Percentiles rank a stretch among this genome's conserved stretches.
Evolutionary conservation across 208 protist genomes (phyloP).

Genomic region (Trypanosoma congolense): DNA sequence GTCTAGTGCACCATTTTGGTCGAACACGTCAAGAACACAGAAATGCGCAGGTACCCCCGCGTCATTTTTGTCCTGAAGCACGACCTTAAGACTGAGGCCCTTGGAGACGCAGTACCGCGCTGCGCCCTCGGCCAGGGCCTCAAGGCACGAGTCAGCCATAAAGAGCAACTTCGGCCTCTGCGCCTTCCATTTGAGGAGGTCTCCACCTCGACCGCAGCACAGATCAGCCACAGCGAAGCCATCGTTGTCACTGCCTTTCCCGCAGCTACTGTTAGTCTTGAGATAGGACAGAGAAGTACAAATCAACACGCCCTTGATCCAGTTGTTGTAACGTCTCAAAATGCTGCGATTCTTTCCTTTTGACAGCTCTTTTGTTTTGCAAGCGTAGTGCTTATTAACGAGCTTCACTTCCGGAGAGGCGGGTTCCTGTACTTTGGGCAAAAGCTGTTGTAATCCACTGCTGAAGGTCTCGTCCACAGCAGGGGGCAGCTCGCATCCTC

Average conservation of each 20-base stretch:
- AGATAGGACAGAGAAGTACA: constrained; percentile 14
- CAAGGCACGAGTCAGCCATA: constrained; percentile 62
- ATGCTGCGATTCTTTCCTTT: constrained; percentile 32
- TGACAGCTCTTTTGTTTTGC: constrained; percentile 37
- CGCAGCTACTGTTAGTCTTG: neutral
- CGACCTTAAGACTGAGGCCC: constrained; percentile 57
- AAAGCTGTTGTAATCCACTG: constrained; percentile 13
- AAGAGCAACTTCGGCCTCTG: constrained; percentile 47
- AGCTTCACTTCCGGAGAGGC: constrained; percentile 1
- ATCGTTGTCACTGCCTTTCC: neutral
- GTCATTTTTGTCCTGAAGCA: constrained; percentile 12
- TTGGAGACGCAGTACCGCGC: constrained; percentile 57
- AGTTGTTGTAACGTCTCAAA: constrained; percentile 73
- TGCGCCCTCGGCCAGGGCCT: constrained; percentile 68
- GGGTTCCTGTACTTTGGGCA: neutral
- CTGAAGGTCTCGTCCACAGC: constrained; percentile 5
- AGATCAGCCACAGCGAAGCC: constrained; percentile 43
- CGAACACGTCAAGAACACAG: constrained; percentile 64
- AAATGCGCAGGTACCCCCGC: constrained; percentile 55
- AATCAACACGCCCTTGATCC: constrained; percentile 43
- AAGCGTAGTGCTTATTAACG: constrained; percentile 65
- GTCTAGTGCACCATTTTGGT: constrained; percentile 22
- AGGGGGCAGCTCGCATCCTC: constrained; percentile 5
- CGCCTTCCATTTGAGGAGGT: constrained; percentile 73
- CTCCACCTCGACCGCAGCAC: constrained; percentile 71